A percentile compares a stretch with the other conserved stretches of the same genome.
Conservation (phyloP, 768 basidiomycete genomes). For the Auricularia sp. region DNA sequence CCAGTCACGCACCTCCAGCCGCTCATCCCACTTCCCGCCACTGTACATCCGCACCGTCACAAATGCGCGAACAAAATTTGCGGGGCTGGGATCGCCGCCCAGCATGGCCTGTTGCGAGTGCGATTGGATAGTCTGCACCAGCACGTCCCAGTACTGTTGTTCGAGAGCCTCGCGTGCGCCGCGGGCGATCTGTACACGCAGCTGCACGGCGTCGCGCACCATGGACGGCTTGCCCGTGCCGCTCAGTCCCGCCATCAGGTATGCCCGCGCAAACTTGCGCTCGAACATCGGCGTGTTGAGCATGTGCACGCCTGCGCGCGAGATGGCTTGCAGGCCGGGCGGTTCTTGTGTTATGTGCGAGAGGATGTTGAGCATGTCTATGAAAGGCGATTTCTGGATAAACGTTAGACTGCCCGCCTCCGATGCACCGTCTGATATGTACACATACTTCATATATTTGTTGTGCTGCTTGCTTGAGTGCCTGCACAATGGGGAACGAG, state of each 20-base stretch:
- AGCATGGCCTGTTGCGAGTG: constrained; percentile 76
- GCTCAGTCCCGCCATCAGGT: constrained; percentile 49
- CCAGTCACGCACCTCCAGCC: constrained; percentile 59
- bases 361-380: constrained; percentile 47
- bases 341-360: constrained; percentile 70
- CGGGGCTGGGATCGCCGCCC: constrained; percentile 83
- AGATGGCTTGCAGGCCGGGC: constrained; percentile 61
- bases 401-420: too few species aligned
- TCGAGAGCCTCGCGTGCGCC: constrained; percentile 79
- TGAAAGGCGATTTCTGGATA: not conserved
- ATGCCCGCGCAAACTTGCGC: constrained; percentile 72
- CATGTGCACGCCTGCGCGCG: constrained; percentile 74
- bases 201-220: constrained; percentile 51
- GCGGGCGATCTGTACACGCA: constrained; percentile 64
- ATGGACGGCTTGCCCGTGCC: constrained; percentile 18
- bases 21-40: constrained; percentile 75
- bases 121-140: constrained; percentile 75
- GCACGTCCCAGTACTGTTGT: constrained; percentile 72
- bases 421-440: not conserved
- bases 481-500: constrained; percentile 68
- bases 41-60: constrained; percentile 70
- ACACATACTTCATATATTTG: constrained; percentile 49
- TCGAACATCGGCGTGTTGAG: constrained; percentile 72
- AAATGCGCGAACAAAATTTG: constrained; percentile 86
- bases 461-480: constrained; percentile 57